Evolutionary conservation across 176 grass and related monocot species (phyloP), one percentile per base, ranked within the genome.

Genomic region (Oryza punctata): DNA sequence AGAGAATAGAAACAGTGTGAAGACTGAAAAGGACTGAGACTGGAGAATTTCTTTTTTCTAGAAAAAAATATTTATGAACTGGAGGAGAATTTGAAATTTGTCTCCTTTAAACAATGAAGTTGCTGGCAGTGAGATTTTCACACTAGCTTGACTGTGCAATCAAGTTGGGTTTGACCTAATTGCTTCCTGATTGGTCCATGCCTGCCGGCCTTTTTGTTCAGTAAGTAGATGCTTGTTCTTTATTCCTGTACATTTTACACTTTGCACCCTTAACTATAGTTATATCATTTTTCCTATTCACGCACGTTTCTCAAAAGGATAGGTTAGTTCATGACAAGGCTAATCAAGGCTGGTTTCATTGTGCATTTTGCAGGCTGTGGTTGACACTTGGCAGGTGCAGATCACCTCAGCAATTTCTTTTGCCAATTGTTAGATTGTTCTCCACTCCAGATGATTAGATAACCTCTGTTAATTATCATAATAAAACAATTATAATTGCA

Each of bases 71-170:
- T 18, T 18, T 24, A 71, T 23, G 18, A 57, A 63, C 7, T 0
- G 15, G 76, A 79, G 63, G 63, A 67, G 63, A 79, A 37, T 67
- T 67, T 19, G 16, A 49, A 67, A 50, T 67, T 79, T 25, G 2
- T 79, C 16, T 9, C 24, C 12, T 3, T 29, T 26, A 16, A 32
- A 10, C 27, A 47, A 30, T 15, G 14, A 26, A 28, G 28, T 7
- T 8, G 24, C 12, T 6, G 70, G 35, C 6, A 7, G 37, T 25
- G 13, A 44, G 69, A 71, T 6, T 70, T 73, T 73, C 44, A 29
- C 44, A 50, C 25, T 24, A 61, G 57, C 21, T 54, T 73, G 24
- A 26, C 38, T 57, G 18, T 21, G 9, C 1, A 25, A 25, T 6
- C 2, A 72, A 26, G 40, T 72, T 72, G 40, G 40, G 12, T 45